Base-by-base conservation (phyloP, 2,329 filamentous ascomycete species). In the Calonectria henricotiae region DNA sequence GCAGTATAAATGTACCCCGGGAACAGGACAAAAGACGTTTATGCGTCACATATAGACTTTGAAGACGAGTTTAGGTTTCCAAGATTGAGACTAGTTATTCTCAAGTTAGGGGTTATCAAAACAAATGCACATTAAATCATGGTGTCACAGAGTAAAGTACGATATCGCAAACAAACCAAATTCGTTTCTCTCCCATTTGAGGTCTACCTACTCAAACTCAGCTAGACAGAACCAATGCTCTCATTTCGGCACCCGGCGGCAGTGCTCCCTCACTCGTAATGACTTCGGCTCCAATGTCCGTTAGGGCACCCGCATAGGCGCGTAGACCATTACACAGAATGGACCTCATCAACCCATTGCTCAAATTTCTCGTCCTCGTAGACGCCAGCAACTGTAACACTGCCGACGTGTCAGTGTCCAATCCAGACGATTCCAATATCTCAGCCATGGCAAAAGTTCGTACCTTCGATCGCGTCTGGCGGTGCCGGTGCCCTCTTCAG, bases 381-480 rank as follows among this genome's bases (percentile, higher is more conserved):
- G 3, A 67, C 15, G n/a, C 51, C 43, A 25, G 60, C 30, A 51
- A 71, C 60, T 13, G 75, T 72, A 49, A 65, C 63, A 47, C 76
- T 78, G 20, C 20, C 12, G 5, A 23, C 2, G 13, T 58, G 51
- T 58, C 3, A 58, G 35, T 17, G 11, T 3, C 23, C 13, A 15
- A 4, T 39, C 6, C 7, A 39, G 20, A 37, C 32, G 20, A 5
- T n/a, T 39, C 20, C 51, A 3, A 39, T 25, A 27, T 46, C 32
- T 25, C 32, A 11, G 23, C 13, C 27, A 30, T 46, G 23, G 5
- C 23, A 37, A 12, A 30, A 15, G 20, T 4, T 46, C 62, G 20
- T 73, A 78, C 77, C 74, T 79, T 63, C 47, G 62, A 41, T 75
- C 71, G 27, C 70, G 73, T 23, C 68, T 61, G 17, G 30, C 35